Base-by-base conservation (phyloP, 1,139 yeast species). In the Taphrina sp. region DNA sequence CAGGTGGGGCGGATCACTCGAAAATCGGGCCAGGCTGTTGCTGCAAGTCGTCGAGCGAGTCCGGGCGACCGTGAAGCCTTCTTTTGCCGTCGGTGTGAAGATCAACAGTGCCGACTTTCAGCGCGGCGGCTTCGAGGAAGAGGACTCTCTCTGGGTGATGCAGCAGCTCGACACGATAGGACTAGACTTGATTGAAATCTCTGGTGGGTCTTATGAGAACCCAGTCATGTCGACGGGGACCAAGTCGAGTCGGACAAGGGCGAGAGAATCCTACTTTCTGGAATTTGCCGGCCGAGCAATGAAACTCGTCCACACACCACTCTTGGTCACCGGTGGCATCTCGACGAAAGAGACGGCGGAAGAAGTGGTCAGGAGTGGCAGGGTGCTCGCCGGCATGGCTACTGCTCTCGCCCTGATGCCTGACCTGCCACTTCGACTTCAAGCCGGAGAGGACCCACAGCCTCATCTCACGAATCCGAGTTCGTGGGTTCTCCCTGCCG, bases 1-100 rank as follows among this genome's bases (percentile, higher is more conserved):
- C 64, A 73, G 79, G 65, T 83, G 81, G 66, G 88, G 87, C 60
- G 85, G 87, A 2, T 72, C 79, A 5, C 72, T 82, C 60, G 87
- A 81, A 66, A 83, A 82, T 70, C 75, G 87, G 61, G 75, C 83
- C 23, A 71, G 84, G 58, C 76, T 82, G 61, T 62, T 74, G 5
- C 70, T 82, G 39, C 83, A 81, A 63, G 72, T 81, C 24, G 68
- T 83, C 44, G 85, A 81, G 61, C 77, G 76, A 5, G 34, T 45
- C 23, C 41, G 42, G 8, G 33, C 42, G 10, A 34, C 14, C 14
- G 14, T 26, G 8, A 31, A 41, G 8, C 10, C 17, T 12, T 26
- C 24, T 14, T 45, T 45, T 20, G 24, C 26, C 41, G 23, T 45
- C 22, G 22, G 23, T 19, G 42, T 45, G 22, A 45, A 45, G 42